Evolutionary conservation across 129 eudicot species (phyloP), one percentile per base, ranked within the genome.

Genomic region (Erigeron canadensis): DNA sequence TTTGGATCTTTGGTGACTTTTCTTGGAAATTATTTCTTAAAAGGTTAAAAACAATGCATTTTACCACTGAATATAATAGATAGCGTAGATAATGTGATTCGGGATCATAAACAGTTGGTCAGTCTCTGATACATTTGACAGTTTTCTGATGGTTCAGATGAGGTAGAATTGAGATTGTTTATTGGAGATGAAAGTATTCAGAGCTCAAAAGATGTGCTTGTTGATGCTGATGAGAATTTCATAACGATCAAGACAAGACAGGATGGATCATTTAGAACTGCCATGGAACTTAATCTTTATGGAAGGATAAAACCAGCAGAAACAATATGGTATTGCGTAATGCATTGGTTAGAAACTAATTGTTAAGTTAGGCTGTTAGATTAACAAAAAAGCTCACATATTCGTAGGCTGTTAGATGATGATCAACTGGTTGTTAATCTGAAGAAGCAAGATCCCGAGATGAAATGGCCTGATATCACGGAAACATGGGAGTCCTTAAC

Each of bases 401-500:
- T 46, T 23, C 19, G 23, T 84, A 94, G 99, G 99, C 83, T 87
- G 63, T 72, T 94, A 68, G 99, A 94, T 84, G 99, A 94, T 3
- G 85, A 84, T 61, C 91, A 94, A 59, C 56, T 94, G 72, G 89
- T 94, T 65, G 79, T 94, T 19, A 94, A 79, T 82, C 59, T 94
- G 79, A 90, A 88, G 86, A 94, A 94, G 82, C 99, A 87, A 76
- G 97, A 94, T 80, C 84, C 92, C 1, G 90, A 86, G 12, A 78
- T 94, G 83, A 87, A 90, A 76, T 94, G 99, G 97, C 97, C 96
- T 7, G 99, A 94, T 72, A 87, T 94, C 42, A 80, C 81, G 62
- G 99, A 94, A 82, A 87, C 99, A 43, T 94, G 99, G 99, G 97
- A 90, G 65, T 90, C 99, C 4, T 86, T 94, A 37, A 78, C 84